Percentiles rank a stretch among this genome's conserved stretches.
Conservation (phyloP, 2,329 filamentous ascomycete genomes). For the Alternaria conjuncta region DNA sequence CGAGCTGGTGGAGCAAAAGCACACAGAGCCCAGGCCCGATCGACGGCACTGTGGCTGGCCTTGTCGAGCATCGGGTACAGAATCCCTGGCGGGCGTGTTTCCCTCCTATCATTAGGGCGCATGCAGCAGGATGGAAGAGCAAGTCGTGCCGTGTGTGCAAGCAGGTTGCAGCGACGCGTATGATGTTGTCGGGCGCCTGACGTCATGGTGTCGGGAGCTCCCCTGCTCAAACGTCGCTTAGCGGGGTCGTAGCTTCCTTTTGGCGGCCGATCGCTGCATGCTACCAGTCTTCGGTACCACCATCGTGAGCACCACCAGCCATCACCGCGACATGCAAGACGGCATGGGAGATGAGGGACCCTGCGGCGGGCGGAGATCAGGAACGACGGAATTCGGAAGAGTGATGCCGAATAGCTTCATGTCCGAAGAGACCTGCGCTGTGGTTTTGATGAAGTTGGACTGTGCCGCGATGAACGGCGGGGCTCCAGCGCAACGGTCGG, state of each 20-base stretch:
- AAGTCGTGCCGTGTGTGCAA: conserved; percentile 19
- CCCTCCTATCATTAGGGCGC: conserved; percentile 27
- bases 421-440: background rate
- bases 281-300: conserved; percentile 11
- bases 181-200: conserved; percentile 6
- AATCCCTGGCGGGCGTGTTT: conserved; percentile 19
- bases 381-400: conserved; percentile 5
- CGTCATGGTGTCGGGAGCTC: conserved; percentile 10
- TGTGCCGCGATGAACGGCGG: conserved; percentile 6
- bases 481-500: conserved; percentile 11
- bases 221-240: conserved; percentile 21
- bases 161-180: conserved; percentile 13
- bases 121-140: conserved; percentile 31
- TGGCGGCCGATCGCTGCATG: conserved; percentile 17
- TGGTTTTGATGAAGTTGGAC: background rate
- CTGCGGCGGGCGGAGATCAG: conserved; percentile 13
- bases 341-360: conserved; percentile 8
- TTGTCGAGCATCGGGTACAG: conserved; percentile 27
- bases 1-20: conserved; percentile 13
- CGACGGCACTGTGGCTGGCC: conserved; percentile 30
- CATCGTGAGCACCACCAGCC: conserved; percentile 6
- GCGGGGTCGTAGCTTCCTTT: conserved; percentile 11
- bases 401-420: conserved; percentile 4
- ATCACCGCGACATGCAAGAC: background rate
- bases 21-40: conserved; percentile 37